Evolutionary conservation across 805 yeast genomes (phyloP), one percentile per base, ranked within the genome.

Genomic region (Zygosaccharomyces siamensis): DNA sequence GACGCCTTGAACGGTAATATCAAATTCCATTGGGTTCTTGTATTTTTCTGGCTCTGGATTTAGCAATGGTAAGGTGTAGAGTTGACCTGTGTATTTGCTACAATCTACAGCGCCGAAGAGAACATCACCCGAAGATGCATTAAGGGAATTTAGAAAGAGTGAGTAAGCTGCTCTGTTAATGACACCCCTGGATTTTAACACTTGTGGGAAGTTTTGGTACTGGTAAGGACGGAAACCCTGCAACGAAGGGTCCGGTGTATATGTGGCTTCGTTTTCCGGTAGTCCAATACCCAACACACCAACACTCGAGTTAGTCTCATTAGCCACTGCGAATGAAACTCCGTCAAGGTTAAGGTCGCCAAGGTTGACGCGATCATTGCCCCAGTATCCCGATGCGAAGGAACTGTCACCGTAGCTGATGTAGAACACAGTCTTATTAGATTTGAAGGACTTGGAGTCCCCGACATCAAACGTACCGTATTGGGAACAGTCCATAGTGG

Each of bases 281-380:
- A 85, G 72, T 8, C 93, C 92, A 53, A 86, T 79, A 24, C 90
- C 89, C 37, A 86, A 66, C 23, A 87, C 92, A 48, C 95, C 92
- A 39, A 67, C 67, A 7, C 79, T 64, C 3, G 90, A 80, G 52
- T 80, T 79, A 1, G 88, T 78, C 31, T 66, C 64, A 60, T 80
- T 79, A 2, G 86, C 95, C 21, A 89, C 80, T 1, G 95, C 97
- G 64, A 89, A 76, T 4, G 88, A 79, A 27, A 85, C 68, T 48
- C 72, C 69, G 0, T 71, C 59, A 11, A 88, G 51, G 2, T 74
- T 67, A 10, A 73, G 58, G 41, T 76, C 79, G 37, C 80, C 83
- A 51, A 89, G 60, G 2, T 57, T 51, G 4, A 89, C 72, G 35
- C 71, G 68, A 59, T 89, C 97, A 39, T 72, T 67, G 43, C 74